Percentiles rank a stretch among this genome's conserved stretches.
These are phyloP conservation scores for Collybiopsis confluens DNA, from an alignment of 768 basidiomycete genomes.

Conservation along the genomic window DNA sequence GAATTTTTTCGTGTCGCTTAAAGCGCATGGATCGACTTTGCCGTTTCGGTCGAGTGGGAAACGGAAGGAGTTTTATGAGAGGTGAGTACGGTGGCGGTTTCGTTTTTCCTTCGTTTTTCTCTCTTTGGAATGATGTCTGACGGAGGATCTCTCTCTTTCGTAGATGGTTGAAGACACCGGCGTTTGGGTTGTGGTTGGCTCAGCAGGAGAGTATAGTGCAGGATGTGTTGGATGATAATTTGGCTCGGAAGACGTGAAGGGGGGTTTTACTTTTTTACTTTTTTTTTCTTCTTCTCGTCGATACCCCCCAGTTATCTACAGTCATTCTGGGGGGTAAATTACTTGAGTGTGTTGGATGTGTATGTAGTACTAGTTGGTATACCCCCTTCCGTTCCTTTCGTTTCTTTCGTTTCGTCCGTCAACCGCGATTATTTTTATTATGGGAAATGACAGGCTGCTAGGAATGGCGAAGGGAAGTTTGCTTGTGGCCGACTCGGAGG, in stretches of 20 bases:
- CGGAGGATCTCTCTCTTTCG: not conserved
- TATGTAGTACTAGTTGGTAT: too few species aligned
- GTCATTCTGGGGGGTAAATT: not conserved
- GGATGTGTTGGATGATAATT: conserved; percentile 39
- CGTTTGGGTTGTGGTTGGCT: conserved; percentile 78
- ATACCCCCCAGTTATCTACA: too few species aligned
- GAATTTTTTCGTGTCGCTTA: conserved; percentile 71
- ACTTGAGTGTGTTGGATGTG: too few species aligned
- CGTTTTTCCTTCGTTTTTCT: not conserved
- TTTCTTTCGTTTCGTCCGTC: too few species aligned
- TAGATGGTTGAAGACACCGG: conserved; percentile 67
- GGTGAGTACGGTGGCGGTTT: conserved; percentile 17
- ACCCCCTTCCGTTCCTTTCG: too few species aligned
- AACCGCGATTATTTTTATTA: too few species aligned
- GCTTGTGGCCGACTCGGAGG: too few species aligned
- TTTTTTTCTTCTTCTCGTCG: not conserved
- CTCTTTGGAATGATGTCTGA: not conserved
- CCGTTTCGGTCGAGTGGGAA: conserved; percentile 69
- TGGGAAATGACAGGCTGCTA: too few species aligned
- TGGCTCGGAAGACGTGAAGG: not conserved
- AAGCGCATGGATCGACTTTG: conserved; percentile 61
- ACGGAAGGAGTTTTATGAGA: conserved; percentile 71
- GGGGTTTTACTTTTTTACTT: not conserved
- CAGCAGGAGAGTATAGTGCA: conserved; percentile 71
- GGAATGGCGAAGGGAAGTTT: too few species aligned